Evolutionary conservation across 371 early-diverging fungal species (phyloP), one percentile per base, ranked within the genome.

Genomic region (Mucor ambiguus): DNA sequence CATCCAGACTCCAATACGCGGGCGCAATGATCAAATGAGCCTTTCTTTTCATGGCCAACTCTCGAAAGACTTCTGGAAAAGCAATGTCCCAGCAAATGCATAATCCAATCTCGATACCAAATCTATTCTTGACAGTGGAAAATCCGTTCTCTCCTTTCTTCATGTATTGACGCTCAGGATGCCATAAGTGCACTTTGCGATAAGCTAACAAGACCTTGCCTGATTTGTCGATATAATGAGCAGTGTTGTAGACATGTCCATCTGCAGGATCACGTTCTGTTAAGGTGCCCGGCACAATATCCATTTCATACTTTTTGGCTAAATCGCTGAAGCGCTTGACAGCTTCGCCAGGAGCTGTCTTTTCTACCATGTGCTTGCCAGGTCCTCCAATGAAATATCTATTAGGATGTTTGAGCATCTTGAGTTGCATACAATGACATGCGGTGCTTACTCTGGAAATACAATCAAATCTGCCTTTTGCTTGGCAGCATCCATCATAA

Each of bases 161-260:
- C 18, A 75, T 49, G 20, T 67, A 71, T 20, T 64, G 60, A 12
- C 80, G 64, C 20, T 80, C 80, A 18, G 73, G 65, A 58, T 73
- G 75, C 80, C 80, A 80, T 2, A 80, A 52, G 46, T 80, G 80
- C 0, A 73, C 68, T 57, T 81, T 81, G 28, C 70, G 66, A 54
- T 81, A 81, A 2, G 67, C 54, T 11, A 77, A 24, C 24, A 81
- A 52, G 0, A 81, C 62, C 18, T 63, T 12, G n/a, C 81, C 81
- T 32, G 60, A 67, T 32, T 69, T 66, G 54, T 78, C 78, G 12
- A 81, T 72, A 26, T 81, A 81, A 41, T 71, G 71, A 14, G 73
- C 60, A 11, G 61, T 67, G 46, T 81, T 78, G 38, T 78, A 74
- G 2, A 76, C 35, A 11, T 63, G 43, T 3, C 61, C 65, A 28